These are phyloP conservation scores for Phytopythium kandeliae DNA, from an alignment of 352 stramenopile genomes.

Conservation along the genomic window DNA sequence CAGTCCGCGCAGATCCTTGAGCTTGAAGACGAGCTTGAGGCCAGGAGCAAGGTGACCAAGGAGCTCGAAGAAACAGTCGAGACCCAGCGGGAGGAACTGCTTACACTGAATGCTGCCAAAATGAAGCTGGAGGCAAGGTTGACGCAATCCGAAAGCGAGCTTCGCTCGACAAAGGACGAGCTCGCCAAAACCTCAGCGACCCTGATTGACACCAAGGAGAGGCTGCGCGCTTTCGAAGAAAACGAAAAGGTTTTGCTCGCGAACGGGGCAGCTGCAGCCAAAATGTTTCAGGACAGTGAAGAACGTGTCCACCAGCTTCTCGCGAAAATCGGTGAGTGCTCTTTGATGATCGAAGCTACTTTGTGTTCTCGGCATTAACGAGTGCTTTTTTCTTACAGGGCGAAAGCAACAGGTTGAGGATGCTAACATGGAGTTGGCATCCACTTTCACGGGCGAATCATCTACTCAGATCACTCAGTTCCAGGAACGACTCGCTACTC, in stretches of 20 bases:
- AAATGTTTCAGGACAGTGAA: constrained; percentile 56
- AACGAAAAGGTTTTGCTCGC: constrained; percentile 56
- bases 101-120: constrained; percentile 35
- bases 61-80: constrained; percentile 68
- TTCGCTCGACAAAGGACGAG: constrained; percentile 25
- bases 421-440: constrained; percentile 42
- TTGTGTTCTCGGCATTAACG: neutral
- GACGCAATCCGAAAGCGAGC: constrained; percentile 19
- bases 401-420: constrained; percentile 39
- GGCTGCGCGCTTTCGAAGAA: constrained; percentile 37
- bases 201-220: constrained; percentile 18
- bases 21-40: constrained; percentile 80
- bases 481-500: constrained; percentile 32
- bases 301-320: constrained; percentile 32
- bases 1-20: constrained; percentile 71
- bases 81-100: constrained; percentile 40
- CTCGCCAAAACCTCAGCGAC: constrained; percentile 23
- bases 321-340: constrained; percentile 44
- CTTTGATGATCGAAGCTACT: neutral
- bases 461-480: constrained; percentile 39
- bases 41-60: constrained; percentile 46
- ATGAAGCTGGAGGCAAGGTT: constrained; percentile 39
- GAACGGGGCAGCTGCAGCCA: constrained; percentile 42
- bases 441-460: constrained; percentile 34
- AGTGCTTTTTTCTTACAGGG: constrained; percentile 16